A percentile compares a stretch with the other conserved stretches of the same genome.
Evolutionary conservation across 73 alveolate species (phyloP).

Genomic region (Paramecium sonneborni): DNA sequence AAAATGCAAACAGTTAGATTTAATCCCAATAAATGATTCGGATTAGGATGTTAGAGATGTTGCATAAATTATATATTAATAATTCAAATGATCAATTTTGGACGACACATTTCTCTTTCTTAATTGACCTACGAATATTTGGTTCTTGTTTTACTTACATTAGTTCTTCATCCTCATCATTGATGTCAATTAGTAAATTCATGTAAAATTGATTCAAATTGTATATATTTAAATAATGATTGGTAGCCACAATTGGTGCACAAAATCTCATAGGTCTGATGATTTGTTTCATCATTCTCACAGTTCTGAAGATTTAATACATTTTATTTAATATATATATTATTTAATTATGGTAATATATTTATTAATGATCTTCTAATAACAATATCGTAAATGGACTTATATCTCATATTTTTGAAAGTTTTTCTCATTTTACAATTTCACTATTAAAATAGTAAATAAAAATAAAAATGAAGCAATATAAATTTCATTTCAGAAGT

Average conservation of each 20-base stretch:
- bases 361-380: background rate
- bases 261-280: background rate
- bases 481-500: background rate
- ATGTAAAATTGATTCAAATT: background rate
- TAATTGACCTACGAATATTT: background rate
- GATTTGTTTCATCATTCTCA: background rate
- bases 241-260: background rate
- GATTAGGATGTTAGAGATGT: slow-evolving; percentile 26
- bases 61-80: background rate
- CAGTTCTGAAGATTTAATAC: background rate
- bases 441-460: background rate
- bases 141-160: background rate
- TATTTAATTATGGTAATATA: background rate
- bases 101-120: background rate
- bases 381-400: background rate
- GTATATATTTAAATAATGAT: background rate
- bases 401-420: background rate
- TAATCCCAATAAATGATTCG: background rate
- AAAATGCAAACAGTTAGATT: background rate
- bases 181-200: background rate
- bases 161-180: background rate
- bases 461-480: background rate
- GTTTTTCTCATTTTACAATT: background rate
- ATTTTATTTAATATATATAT: background rate
- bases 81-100: background rate